Evolutionary conservation across 805 yeast species (phyloP), one percentile per base, ranked within the genome.

Genomic region (Metschnikowia rubicola): DNA sequence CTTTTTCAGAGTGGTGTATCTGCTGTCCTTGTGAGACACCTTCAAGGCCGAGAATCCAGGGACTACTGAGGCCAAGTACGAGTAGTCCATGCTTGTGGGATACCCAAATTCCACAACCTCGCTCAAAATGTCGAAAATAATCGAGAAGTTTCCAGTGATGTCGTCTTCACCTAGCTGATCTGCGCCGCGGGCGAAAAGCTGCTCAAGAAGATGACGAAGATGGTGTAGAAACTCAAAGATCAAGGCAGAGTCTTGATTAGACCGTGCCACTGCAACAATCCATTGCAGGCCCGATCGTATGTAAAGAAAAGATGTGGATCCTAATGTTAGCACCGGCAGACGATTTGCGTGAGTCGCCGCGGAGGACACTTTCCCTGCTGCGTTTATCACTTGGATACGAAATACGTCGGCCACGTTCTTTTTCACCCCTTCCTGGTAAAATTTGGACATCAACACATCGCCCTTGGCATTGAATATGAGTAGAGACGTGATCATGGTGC

Each of bases 261-360:
- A 84, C 52, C 97, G 77, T 1, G 95, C 81, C n/a, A 91, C 90
- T 0, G 91, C 96, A 10, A 91, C 96, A 8, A 89, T 58, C 86
- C 95, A 94, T 12, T 92, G 57, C 42, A 75, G 70, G 11, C 74
- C 74, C 29, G 77, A 71, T 53, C 79, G 80, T 40, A 88, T 83
- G 60, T 89, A 91, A 44, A 89, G 75, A 61, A 92, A 94, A 0
- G 96, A 85, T 0, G 98, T 94, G 0, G 96, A 88, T 1, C 98
- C 98, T 37, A 94, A 68, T 0, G 98, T 94, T 37, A 92, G 68
- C 35, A 72, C 69, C 10, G 77, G 77, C 43, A 73, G 69, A 41
- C 70, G 60, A 40, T 59, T 62, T 37, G 64, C 67, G 33, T 52
- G 48, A 35, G 59, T 42, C 31, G 50, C 49, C 33, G 52, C 42